These are phyloP conservation scores for Proliferodiscus dingleyae DNA, from an alignment of 2,329 filamentous ascomycete species.

Conservation along the genomic window DNA sequence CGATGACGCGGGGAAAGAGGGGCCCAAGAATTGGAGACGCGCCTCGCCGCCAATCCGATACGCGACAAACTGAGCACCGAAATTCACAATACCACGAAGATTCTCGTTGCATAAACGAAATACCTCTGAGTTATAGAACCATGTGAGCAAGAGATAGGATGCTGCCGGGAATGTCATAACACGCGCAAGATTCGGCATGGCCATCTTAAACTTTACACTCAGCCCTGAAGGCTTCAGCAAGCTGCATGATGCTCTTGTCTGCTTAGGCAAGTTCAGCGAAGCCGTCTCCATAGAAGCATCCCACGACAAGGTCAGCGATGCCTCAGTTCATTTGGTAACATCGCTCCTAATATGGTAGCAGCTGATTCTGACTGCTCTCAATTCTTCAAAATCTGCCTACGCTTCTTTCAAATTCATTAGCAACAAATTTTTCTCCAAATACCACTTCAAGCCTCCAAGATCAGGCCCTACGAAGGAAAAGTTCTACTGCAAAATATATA, in stretches of 20 bases:
- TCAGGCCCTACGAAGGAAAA: slow-evolving; percentile 32
- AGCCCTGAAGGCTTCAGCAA: slow-evolving; percentile 66
- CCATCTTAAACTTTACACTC: slow-evolving; percentile 66
- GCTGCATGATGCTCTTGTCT: slow-evolving; percentile 68
- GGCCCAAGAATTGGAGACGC: too few species aligned
- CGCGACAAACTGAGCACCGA: too few species aligned
- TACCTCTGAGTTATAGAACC: background rate
- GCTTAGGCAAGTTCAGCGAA: slow-evolving; percentile 75
- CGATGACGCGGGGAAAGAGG: background rate
- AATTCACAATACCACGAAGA: background rate
- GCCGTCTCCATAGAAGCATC: slow-evolving; percentile 63
- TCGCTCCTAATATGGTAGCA: slow-evolving; percentile 30
- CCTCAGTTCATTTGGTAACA: slow-evolving; percentile 6
- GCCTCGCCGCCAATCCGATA: too few species aligned
- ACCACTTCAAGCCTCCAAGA: slow-evolving; percentile 53
- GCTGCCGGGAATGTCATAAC: background rate
- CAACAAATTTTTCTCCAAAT: slow-evolving; percentile 67
- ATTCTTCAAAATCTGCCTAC: slow-evolving; percentile 77
- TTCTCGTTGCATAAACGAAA: background rate
- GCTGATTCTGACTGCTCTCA: slow-evolving; percentile 71
- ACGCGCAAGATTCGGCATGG: slow-evolving; percentile 39
- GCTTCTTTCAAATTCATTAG: slow-evolving; percentile 65
- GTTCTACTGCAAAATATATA: slow-evolving; percentile 73
- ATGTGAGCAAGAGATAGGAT: background rate
- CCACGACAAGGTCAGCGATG: slow-evolving; percentile 23